A percentile compares a stretch with the other conserved stretches of the same genome.
These are phyloP conservation scores for Debaryomyces tyrocola DNA, from an alignment of 805 yeast genomes.

Conservation along the genomic window DNA sequence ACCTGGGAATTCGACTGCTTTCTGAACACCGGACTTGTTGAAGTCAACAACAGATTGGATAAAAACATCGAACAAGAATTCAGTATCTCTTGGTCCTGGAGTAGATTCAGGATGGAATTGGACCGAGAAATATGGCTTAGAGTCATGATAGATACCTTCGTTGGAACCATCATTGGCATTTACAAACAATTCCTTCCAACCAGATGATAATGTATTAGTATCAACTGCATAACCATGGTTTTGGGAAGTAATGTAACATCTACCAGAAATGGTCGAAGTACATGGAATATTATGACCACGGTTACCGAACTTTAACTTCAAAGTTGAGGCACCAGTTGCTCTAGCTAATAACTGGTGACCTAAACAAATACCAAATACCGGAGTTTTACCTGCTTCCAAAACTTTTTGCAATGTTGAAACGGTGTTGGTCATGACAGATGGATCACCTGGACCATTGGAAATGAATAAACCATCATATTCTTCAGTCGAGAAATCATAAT, in stretches of 20 bases:
- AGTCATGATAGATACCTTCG: slow-evolving; percentile 94
- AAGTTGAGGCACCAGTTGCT: slow-evolving; percentile 92
- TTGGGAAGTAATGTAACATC: slow-evolving; percentile 98
- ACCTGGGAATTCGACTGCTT: slow-evolving; percentile 88
- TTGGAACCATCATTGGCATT: slow-evolving; percentile 97
- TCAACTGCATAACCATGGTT: slow-evolving; percentile 99
- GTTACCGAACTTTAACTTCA: slow-evolving; percentile 95
- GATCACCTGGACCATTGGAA: slow-evolving; percentile 99
- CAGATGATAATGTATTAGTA: slow-evolving; percentile 63
- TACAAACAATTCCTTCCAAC: slow-evolving; percentile 93
- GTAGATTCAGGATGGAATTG: slow-evolving; percentile 99
- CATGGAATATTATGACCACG: slow-evolving; percentile 99
- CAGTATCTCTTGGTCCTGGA: slow-evolving; percentile 99
- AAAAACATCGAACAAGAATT: slow-evolving; percentile 92
- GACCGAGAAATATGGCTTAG: slow-evolving; percentile 91
- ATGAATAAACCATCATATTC: slow-evolving; percentile 92
- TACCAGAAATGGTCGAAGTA: slow-evolving; percentile 84
- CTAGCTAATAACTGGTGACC: slow-evolving; percentile 97
- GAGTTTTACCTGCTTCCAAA: slow-evolving; percentile 68
- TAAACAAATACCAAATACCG: slow-evolving; percentile 95
- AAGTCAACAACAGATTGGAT: slow-evolving; percentile 73
- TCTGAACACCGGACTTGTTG: slow-evolving; percentile 57
- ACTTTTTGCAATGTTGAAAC: slow-evolving; percentile 59
- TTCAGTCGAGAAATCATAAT: slow-evolving; percentile 78
- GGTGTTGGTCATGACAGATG: slow-evolving; percentile 74